Base-by-base conservation (phyloP, 495 filamentous ascomycete genomes). In the Penicillium desertorum region DNA sequence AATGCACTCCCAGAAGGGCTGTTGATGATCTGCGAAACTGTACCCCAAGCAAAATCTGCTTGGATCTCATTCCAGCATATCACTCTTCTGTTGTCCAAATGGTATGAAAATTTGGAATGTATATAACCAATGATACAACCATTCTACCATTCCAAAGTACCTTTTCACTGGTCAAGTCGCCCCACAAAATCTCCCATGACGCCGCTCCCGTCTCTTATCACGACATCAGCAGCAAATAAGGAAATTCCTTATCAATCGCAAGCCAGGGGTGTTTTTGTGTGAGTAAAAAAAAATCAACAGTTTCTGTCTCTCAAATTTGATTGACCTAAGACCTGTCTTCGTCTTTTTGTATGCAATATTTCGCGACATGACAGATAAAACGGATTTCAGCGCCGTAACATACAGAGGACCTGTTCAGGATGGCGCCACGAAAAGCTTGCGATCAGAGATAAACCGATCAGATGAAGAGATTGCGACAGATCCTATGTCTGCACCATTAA, bases 141-240 rank as follows among this genome's bases (percentile, higher is more conserved):
- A 25, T 25, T 25, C 23, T 0, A 25, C 29, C 10, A 10, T 30
- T 30, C 29, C 29, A 30, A 29, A 30, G 29, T 30, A 14, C 10
- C 30, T 32, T 41, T 9, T 8, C 17, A 5, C n/a, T n/a, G 16
- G 8, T n/a, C 3, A 3, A 42, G 8, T 42, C 17, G 20, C 44
- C 43, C 57, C 51, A 50, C 34, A 29, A 3, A 44, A 42, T 47
- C 59, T 11, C 11, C 48, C 8, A 34, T 62, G 30, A 45, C 41
- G 57, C 37, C 39, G 37, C 50, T 22, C 41, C 36, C 37, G 43
- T 30, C 37, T 22, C 61, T 56, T 62, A 72, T 67, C 70, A 69
- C 70, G 68, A 72, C 70, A 72, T 70, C 46, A 32, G 11, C 50
- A 62, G 58, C 70, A 66, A 67, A 68, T 70, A 39, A 64, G 51